These are phyloP conservation scores for Malassezia slooffiae DNA, from an alignment of 1,284 basidiomycete genomes.

Conservation along the genomic window DNA sequence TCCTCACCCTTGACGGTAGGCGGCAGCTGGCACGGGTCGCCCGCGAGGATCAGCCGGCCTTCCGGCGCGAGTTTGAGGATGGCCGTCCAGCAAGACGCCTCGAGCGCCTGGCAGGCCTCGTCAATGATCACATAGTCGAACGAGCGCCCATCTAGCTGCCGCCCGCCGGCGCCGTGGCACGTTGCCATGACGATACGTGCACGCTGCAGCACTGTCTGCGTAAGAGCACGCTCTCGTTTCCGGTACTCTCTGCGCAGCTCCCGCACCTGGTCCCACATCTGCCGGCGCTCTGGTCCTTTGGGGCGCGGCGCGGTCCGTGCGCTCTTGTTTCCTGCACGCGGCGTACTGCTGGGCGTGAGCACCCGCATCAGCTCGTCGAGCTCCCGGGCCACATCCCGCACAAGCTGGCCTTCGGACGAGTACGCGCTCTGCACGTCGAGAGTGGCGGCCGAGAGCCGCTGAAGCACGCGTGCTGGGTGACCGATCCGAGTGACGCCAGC, in stretches of 20 bases:
- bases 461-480: slow-evolving; percentile 79
- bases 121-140: slow-evolving; percentile 93
- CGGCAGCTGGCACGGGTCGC: slow-evolving; percentile 56
- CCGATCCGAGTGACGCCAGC: slow-evolving; percentile 30
- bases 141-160: slow-evolving; percentile 17
- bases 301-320: slow-evolving; percentile 16
- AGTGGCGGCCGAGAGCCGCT: slow-evolving; percentile 64
- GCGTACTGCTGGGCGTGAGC: slow-evolving; percentile 8
- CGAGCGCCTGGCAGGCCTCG: slow-evolving; percentile 83
- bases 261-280: slow-evolving; percentile 81
- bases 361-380: slow-evolving; percentile 16
- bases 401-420: slow-evolving; percentile 30
- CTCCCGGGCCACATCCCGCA: slow-evolving; percentile 32
- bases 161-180: slow-evolving; percentile 59
- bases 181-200: slow-evolving; percentile 81
- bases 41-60: slow-evolving; percentile 38
- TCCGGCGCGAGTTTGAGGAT: slow-evolving; percentile 52
- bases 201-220: slow-evolving; percentile 63
- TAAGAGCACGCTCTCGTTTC: slow-evolving; percentile 70
- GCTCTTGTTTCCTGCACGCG: slow-evolving; percentile 37
- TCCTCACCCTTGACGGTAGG: slow-evolving; percentile 61
- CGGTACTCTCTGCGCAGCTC: slow-evolving; percentile 86
- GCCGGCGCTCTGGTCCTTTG: slow-evolving; percentile 66
- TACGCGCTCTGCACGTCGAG: slow-evolving; percentile 70
- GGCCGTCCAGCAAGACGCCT: slow-evolving; percentile 92